Conservation (phyloP, 768 basidiomycete genomes). For the Termitomyces sp. region DNA sequence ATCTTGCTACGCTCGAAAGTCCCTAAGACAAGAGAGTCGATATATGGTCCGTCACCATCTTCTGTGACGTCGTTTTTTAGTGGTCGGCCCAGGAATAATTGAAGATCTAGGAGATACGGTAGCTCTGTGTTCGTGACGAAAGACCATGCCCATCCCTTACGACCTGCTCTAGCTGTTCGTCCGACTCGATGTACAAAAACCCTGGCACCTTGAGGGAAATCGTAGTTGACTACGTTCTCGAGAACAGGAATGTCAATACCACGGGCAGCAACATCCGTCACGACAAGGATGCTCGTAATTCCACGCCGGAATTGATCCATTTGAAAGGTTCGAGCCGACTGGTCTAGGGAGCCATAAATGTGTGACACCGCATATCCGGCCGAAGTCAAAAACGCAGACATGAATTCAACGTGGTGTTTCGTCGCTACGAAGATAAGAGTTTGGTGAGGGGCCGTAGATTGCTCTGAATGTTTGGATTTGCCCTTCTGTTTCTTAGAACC, state of each 20-base stretch:
- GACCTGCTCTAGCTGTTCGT: slow-evolving; percentile 91
- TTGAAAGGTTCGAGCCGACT: slow-evolving; percentile 80
- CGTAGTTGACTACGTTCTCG: slow-evolving; percentile 96
- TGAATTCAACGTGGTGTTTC: slow-evolving; percentile 98
- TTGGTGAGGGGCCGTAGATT: slow-evolving; percentile 71
- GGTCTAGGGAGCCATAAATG: slow-evolving; percentile 94
- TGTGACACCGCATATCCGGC: slow-evolving; percentile 88
- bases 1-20: slow-evolving; percentile 73
- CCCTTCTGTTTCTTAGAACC: slow-evolving; percentile 33
- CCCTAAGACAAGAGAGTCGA: slow-evolving; percentile 72
- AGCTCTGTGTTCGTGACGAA: slow-evolving; percentile 84
- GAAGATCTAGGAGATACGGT: slow-evolving; percentile 87
- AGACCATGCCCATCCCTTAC: slow-evolving; percentile 95
- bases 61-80: slow-evolving; percentile 47
- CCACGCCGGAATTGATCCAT: slow-evolving; percentile 88
- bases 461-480: slow-evolving; percentile 47
- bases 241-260: slow-evolving; percentile 97
- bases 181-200: slow-evolving; percentile 97
- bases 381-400: slow-evolving; percentile 67
- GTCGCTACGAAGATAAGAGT: slow-evolving; percentile 94
- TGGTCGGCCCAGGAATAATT: slow-evolving; percentile 85
- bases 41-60: slow-evolving; percentile 56
- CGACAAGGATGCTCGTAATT: slow-evolving; percentile 78
- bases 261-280: slow-evolving; percentile 96
- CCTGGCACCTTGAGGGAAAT: slow-evolving; percentile 90